Evolutionary conservation across 1,139 yeast genomes (phyloP).

Genomic region (Yamadazyma dushanensis): DNA sequence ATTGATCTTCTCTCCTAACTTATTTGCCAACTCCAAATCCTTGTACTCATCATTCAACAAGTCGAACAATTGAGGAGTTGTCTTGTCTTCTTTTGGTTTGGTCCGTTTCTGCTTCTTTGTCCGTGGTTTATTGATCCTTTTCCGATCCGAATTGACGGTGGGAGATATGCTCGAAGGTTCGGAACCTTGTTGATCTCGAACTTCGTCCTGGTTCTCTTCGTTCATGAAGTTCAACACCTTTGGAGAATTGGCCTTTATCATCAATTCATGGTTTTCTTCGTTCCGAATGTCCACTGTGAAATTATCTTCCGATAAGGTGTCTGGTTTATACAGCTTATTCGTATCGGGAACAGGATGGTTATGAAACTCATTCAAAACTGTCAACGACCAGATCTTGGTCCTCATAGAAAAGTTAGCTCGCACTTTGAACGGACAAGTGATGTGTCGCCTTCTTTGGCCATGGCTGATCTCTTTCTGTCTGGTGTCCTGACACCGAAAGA

Average conservation of each 20-base stretch:
- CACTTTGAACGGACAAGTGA: constrained; percentile 65
- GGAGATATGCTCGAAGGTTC: neutral
- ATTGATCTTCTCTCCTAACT: constrained; percentile 11
- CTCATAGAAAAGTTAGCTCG: constrained; percentile 65
- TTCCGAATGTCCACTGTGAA: neutral
- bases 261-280: neutral
- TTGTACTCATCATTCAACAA: constrained; percentile 8
- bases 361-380: constrained; percentile 58
- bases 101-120: neutral
- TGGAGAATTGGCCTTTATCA: neutral
- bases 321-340: neutral
- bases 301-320: neutral
- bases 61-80: constrained; percentile 6
- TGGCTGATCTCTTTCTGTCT: constrained; percentile 17
- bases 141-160: neutral
- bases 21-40: constrained; percentile 12
- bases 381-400: constrained; percentile 58
- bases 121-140: neutral
- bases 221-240: constrained; percentile 1
- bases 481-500: constrained; percentile 60
- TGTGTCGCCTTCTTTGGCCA: constrained; percentile 23
- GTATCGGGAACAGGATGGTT: constrained; percentile 24
- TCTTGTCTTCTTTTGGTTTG: constrained; percentile 2
- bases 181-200: neutral
- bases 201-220: neutral